A percentile compares a stretch with the other conserved stretches of the same genome.
These are phyloP conservation scores for Epichloe sylvatica DNA, from an alignment of 2,329 filamentous ascomycete species.

Conservation along the genomic window DNA sequence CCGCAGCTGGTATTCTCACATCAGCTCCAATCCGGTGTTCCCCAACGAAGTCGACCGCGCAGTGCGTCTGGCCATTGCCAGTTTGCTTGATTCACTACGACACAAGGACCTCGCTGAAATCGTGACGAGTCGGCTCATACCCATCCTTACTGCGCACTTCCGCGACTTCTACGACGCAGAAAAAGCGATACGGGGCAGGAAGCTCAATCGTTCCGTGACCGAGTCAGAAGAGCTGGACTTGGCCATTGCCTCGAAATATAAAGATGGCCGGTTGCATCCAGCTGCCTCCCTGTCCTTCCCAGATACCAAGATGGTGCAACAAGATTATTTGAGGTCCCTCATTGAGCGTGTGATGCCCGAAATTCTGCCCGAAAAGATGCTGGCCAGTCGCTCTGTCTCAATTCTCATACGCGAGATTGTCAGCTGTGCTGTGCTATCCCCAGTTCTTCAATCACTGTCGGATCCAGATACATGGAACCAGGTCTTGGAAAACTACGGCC, in stretches of 20 bases:
- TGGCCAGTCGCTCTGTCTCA: constrained; percentile 67
- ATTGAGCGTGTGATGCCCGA: constrained; percentile 57
- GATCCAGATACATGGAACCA: constrained; percentile 98
- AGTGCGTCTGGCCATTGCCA: constrained; percentile 57
- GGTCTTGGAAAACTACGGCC: constrained; percentile 76
- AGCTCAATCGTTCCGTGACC: constrained; percentile 78
- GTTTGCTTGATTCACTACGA: constrained; percentile 57
- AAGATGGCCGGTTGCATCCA: constrained; percentile 73
- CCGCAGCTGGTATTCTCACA: constrained; percentile 73
- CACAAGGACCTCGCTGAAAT: constrained; percentile 74
- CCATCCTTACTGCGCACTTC: constrained; percentile 77
- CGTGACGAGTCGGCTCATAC: constrained; percentile 68
- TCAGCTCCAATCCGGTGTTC: constrained; percentile 70
- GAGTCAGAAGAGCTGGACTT: constrained; percentile 93
- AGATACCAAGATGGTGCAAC: constrained; percentile 72
- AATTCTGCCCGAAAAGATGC: constrained; percentile 58
- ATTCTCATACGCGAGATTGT: constrained; percentile 79
- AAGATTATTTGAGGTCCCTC: constrained; percentile 74
- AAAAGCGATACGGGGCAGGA: constrained; percentile 68
- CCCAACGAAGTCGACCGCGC: constrained; percentile 73
- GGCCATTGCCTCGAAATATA: constrained; percentile 90
- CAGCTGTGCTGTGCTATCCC: constrained; percentile 79
- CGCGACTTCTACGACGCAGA: constrained; percentile 87
- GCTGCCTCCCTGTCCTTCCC: constrained; percentile 73
- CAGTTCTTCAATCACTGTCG: constrained; percentile 63